Evolutionary conservation across 257 asterid species (phyloP), one percentile per base, ranked within the genome.

Genomic region (Capsicum chinense): DNA sequence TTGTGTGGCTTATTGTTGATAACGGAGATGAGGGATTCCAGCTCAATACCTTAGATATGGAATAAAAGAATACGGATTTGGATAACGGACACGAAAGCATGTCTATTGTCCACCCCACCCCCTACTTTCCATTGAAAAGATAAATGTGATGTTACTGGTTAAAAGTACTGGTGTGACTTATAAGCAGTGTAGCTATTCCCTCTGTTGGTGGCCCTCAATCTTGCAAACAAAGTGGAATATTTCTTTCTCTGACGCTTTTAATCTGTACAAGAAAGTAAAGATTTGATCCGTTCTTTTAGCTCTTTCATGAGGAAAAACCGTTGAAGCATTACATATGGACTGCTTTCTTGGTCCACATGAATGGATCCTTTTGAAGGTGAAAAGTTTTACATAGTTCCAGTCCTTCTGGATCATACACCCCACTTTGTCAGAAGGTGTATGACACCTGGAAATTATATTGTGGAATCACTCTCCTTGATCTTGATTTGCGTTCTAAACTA

Each of bases 281-380:
- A 26, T 78, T 78, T 78, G 64, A 54, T 78, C 81, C 81, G 7
- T 39, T 26, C 81, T 78, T 76, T 76, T 52, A 50, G 62, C 62
- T 50, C 81, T 76, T 76, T 76, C 81, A 50, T 76, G 81, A 50
- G 62, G 60, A 50, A 74, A 67, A 48, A 73, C 48, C 80, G 58
- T 50, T 70, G 79, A 70, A 70, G 57, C 79, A 70, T 70, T 70
- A 42, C 26, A 70, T 44, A 15, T 69, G 15, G 56, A 42, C 42
- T 39, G 79, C 79, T 50, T 74, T 74, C 60, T 74, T 50, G 62
- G 21, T 52, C 62, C 47, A 26, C 62, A 7, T 35, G 47, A 21
- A 19, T 74, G 57, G 81, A 74, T 62, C 47, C 44, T 12, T 76
- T 14, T 26, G 81, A 76, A 54, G 81, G 33, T 78, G 64, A 54